Conservation (phyloP, 371 early-diverging fungal species). For the Lichtheimia ornata region DNA sequence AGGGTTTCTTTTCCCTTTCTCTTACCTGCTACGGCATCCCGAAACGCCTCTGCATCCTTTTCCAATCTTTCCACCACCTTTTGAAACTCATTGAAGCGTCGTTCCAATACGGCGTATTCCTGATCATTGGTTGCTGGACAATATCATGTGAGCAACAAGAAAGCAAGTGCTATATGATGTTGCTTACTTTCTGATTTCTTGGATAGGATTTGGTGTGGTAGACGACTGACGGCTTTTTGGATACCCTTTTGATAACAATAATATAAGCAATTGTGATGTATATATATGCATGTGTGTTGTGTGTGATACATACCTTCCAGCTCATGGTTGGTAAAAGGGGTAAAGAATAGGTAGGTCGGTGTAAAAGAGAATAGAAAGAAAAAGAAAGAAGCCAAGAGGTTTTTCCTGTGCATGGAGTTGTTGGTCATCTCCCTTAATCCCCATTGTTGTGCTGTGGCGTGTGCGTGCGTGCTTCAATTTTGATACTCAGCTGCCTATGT, state of each 20-base stretch:
- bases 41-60: slow-evolving; percentile 72
- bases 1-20: not conserved
- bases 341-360: not conserved
- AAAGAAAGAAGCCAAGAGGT: slow-evolving; percentile 2
- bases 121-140: slow-evolving; percentile 65
- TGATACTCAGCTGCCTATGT: not conserved
- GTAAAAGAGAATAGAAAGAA: slow-evolving; percentile 13
- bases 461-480: not conserved
- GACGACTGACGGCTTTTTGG: slow-evolving; percentile 25
- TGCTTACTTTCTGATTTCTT: slow-evolving; percentile 47
- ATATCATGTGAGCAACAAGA: not conserved
- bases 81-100: slow-evolving; percentile 60
- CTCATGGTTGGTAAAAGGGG: slow-evolving; percentile 15
- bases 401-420: too few species aligned
- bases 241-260: slow-evolving; percentile 16
- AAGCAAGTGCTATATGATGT: not conserved
- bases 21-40: slow-evolving; percentile 70
- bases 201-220: slow-evolving; percentile 43
- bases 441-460: too few species aligned
- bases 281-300: not conserved
- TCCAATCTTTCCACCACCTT: slow-evolving; percentile 58
- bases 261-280: not conserved
- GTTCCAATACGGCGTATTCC: slow-evolving; percentile 67
- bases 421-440: too few species aligned
- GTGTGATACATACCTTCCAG: slow-evolving; percentile 21